Evolutionary conservation across 805 yeast species (phyloP).

Genomic region (Saturnispora mendoncae): DNA sequence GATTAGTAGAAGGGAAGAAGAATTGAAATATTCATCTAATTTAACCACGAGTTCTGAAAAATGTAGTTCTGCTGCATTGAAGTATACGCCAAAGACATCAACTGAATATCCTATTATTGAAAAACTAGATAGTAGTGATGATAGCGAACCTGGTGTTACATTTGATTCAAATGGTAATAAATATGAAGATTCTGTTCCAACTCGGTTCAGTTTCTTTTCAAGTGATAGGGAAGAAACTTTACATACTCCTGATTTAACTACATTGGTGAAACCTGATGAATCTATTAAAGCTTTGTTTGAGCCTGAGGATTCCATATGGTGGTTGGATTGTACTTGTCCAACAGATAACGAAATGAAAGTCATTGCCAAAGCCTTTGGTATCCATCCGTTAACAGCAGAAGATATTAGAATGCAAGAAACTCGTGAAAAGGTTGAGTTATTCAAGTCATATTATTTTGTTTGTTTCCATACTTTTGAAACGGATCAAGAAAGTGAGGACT

Average conservation of each 20-base stretch:
- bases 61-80: slow-evolving; percentile 45
- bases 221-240: slow-evolving; percentile 79
- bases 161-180: slow-evolving; percentile 12
- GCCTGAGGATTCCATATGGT: slow-evolving; percentile 77
- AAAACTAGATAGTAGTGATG: slow-evolving; percentile 1
- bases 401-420: slow-evolving; percentile 95
- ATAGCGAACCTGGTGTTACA: slow-evolving; percentile 11
- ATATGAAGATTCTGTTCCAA: slow-evolving; percentile 36
- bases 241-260: slow-evolving; percentile 81
- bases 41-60: slow-evolving; percentile 30
- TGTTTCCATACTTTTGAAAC: slow-evolving; percentile 95
- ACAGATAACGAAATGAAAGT: slow-evolving; percentile 92
- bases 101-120: neutral
- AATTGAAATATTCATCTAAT: slow-evolving; percentile 17
- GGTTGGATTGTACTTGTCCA: slow-evolving; percentile 92
- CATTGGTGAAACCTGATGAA: slow-evolving; percentile 58
- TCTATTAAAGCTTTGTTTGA: slow-evolving; percentile 62
- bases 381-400: slow-evolving; percentile 96
- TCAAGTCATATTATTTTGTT: slow-evolving; percentile 83
- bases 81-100: slow-evolving; percentile 44
- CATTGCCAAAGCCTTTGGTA: slow-evolving; percentile 86
- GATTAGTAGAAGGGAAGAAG: slow-evolving; percentile 29
- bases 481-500: slow-evolving; percentile 73
- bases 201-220: slow-evolving; percentile 75
- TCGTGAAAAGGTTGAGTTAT: slow-evolving; percentile 93